phyloP scores from a whole-genome alignment of 2,329 filamentous ascomycete species.

The Aspergillus clavatus region DNA sequence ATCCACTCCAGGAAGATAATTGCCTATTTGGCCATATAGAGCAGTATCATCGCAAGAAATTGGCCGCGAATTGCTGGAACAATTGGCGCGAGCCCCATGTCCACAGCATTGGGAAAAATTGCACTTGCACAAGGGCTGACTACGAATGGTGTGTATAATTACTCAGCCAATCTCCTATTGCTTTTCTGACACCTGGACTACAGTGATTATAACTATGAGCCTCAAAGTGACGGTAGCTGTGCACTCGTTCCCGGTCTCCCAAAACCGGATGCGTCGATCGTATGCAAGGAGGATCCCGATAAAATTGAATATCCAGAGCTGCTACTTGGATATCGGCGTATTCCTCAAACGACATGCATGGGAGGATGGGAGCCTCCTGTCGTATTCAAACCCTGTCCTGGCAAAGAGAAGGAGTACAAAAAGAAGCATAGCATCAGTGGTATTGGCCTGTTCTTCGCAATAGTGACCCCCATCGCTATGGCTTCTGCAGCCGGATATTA shows the following conservation, averaged over 20 bases:
- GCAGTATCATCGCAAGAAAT: conserved; percentile 85
- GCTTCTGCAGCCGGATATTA: conserved; percentile 76
- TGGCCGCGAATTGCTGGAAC: conserved; percentile 76
- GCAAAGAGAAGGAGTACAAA: conserved; percentile 76
- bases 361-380: conserved; percentile 72
- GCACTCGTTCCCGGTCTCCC: conserved; percentile 67
- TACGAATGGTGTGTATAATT: conserved; percentile 74
- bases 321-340: conserved; percentile 74
- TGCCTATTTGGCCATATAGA: conserved; percentile 92
- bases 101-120: conserved; percentile 67
- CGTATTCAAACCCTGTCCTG: conserved; percentile 61
- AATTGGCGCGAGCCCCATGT: conserved; percentile 65
- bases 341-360: conserved; percentile 81
- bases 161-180: neutral
- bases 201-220: conserved; percentile 91
- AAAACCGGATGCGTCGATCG: conserved; percentile 55
- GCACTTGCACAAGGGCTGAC: conserved; percentile 76
- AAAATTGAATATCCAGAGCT: conserved; percentile 74
- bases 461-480: conserved; percentile 67
- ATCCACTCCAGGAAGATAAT: conserved; percentile 70
- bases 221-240: conserved; percentile 72
- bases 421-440: conserved; percentile 67
- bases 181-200: neutral
- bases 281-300: conserved; percentile 61
- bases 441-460: conserved; percentile 76